phyloP scores from a whole-genome alignment of 306 rosid genomes.

The Bauhinia variegata region DNA sequence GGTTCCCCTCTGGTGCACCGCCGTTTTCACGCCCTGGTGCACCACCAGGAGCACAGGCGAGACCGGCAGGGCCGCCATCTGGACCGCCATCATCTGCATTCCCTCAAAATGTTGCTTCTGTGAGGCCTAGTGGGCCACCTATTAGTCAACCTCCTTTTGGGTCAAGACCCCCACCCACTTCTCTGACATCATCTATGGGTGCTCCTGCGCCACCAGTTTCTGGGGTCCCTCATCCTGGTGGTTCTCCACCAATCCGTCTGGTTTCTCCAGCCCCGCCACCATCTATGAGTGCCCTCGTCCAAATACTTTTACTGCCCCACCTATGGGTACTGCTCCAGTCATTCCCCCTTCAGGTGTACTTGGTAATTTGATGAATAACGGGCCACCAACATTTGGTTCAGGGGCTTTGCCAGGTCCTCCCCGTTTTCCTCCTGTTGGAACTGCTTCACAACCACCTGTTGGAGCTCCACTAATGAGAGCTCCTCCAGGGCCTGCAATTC shows the following conservation, averaged over 20 bases:
- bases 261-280: constrained; percentile 36
- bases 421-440: constrained; percentile 58
- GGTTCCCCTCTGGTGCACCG: constrained; percentile 52
- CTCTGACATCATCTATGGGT: constrained; percentile 47
- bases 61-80: constrained; percentile 58
- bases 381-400: constrained; percentile 65
- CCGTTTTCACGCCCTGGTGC: constrained; percentile 77
- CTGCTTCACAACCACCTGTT: constrained; percentile 48
- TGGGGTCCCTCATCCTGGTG: constrained; percentile 50
- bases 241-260: constrained; percentile 53
- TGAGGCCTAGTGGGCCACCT: constrained; percentile 54
- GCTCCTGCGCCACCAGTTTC: constrained; percentile 45
- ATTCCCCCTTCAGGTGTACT: constrained; percentile 46
- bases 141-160: constrained; percentile 50
- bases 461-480: constrained; percentile 64
- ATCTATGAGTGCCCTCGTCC: constrained; percentile 59
- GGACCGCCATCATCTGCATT: constrained; percentile 54
- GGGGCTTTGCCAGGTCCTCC: constrained; percentile 58
- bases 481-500: constrained; percentile 61
- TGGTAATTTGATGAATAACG: constrained; percentile 69
- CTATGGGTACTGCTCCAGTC: constrained; percentile 42
- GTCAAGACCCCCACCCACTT: constrained; percentile 60
- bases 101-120: constrained; percentile 44
- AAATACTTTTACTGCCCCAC: constrained; percentile 47
- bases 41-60: constrained; percentile 54